A percentile compares a stretch with the other conserved stretches of the same genome.
These are phyloP conservation scores for Hyaloperonospora arabidopsidis DNA, from an alignment of 352 stramenopile genomes.

Conservation along the genomic window DNA sequence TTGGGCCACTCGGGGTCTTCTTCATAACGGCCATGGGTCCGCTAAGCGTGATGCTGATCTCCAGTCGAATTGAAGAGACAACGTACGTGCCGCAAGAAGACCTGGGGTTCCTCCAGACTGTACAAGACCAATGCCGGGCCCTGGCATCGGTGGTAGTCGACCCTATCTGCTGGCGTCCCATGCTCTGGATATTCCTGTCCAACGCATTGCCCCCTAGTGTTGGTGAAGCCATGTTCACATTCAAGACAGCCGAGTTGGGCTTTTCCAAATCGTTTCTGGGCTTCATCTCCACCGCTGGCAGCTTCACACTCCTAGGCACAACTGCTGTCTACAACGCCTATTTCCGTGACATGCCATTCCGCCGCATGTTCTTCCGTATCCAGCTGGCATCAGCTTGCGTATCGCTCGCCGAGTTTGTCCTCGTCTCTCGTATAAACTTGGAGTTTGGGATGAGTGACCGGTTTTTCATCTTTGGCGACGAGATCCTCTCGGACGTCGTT, in stretches of 20 bases:
- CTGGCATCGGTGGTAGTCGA: constrained; percentile 55
- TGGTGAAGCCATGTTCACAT: constrained; percentile 79
- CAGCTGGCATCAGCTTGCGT: constrained; percentile 60
- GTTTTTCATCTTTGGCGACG: constrained; percentile 79
- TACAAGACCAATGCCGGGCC: constrained; percentile 40
- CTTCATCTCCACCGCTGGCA: constrained; percentile 70
- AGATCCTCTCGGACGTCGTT: constrained; percentile 75
- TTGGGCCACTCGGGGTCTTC: constrained; percentile 62
- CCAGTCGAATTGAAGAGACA: constrained; percentile 51
- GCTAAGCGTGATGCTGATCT: constrained; percentile 58
- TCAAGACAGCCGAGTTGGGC: constrained; percentile 65
- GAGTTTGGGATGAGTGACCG: constrained; percentile 49
- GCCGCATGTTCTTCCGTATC: constrained; percentile 65
- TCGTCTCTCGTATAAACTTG: constrained; percentile 64
- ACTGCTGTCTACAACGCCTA: constrained; percentile 76
- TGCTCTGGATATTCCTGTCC: constrained; percentile 79
- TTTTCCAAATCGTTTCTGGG: constrained; percentile 76
- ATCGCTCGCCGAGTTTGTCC: constrained; percentile 59
- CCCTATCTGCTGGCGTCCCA: constrained; percentile 67
- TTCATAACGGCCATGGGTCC: constrained; percentile 65
- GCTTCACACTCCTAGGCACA: constrained; percentile 57
- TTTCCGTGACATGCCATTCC: constrained; percentile 72
- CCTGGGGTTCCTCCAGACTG: constrained; percentile 41
- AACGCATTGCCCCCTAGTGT: constrained; percentile 63
- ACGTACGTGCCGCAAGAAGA: constrained; percentile 24